Base-by-base conservation (phyloP, 2,329 filamentous ascomycete genomes). In the Aphanocladium album region DNA sequence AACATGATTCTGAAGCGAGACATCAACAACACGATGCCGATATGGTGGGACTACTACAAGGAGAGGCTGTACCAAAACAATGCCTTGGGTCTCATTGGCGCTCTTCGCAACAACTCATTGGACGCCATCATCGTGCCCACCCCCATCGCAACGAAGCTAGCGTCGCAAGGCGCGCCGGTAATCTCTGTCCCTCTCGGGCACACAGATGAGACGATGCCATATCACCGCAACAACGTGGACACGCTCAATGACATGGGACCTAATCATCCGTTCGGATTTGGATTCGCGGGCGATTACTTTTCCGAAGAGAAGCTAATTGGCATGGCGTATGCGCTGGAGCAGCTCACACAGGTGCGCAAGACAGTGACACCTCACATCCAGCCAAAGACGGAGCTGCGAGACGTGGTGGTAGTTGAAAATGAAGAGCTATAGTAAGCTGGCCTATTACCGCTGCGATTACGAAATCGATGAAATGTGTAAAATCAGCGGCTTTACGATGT, bases 281-380 rank as follows among this genome's bases (percentile, higher is more conserved):
- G 78, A 8, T 89, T 90, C 66, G 73, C 89, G 50, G 88, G 86
- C 0, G 71, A 72, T 2, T 79, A 78, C 53, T 90, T 83, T 75
- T 82, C 78, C 39, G 88, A 90, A 70, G 82, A 81, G 66, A 77
- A 72, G 33, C 67, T 91, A 64, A 83, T 90, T 61, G 83, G 82
- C 0, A 80, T 86, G 68, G 88, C 86, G 7, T 89, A 87, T 75
- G 86, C 84, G 4, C 89, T 85, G 71, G 88, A 91, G 75, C 84
- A 88, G 74, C 74, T 77, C 64, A 87, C 73, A 0, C 60, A 62
- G 41, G 67, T 69, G 2, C 63, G 74, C 8, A 60, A 66, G 12
- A 62, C 60, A n/a, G 64, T 73, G 8, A 66, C 67, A 54, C 69
- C 71, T 2, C 68, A 68, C 12, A 57, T 74, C 0, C 50, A 65